These are phyloP conservation scores for Cystobasidiaceae sp. DNA, from an alignment of 1,284 basidiomycete species.

Conservation along the genomic window DNA sequence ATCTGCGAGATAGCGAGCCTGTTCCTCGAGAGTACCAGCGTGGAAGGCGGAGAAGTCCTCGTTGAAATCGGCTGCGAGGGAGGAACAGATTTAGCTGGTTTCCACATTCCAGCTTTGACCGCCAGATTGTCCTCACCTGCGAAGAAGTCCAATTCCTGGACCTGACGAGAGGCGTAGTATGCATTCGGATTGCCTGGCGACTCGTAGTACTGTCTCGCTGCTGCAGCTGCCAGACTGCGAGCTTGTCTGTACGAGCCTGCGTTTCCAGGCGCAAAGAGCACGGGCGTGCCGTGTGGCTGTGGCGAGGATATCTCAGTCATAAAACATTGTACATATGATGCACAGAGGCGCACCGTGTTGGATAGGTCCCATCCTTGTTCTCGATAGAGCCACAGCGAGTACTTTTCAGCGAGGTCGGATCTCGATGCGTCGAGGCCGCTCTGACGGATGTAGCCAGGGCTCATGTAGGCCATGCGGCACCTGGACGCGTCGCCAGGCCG, in stretches of 20 bases:
- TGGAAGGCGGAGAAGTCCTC: slow-evolving; percentile 96
- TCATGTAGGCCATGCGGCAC: slow-evolving; percentile 98
- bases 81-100: not conserved
- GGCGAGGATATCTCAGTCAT: not conserved
- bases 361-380: slow-evolving; percentile 74
- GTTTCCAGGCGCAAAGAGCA: slow-evolving; percentile 94
- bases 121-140: slow-evolving; percentile 47
- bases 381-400: slow-evolving; percentile 82
- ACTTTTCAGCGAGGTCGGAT: slow-evolving; percentile 59
- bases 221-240: slow-evolving; percentile 88
- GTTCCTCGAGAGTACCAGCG: slow-evolving; percentile 75
- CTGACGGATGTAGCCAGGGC: slow-evolving; percentile 72
- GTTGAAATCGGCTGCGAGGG: slow-evolving; percentile 72
- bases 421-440: slow-evolving; percentile 49
- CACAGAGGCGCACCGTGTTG: not conserved
- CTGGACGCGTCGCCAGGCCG: not conserved
- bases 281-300: slow-evolving; percentile 62
- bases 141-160: slow-evolving; percentile 66
- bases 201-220: slow-evolving; percentile 69
- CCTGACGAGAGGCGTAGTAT: slow-evolving; percentile 45
- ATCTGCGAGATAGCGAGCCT: slow-evolving; percentile 69
- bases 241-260: slow-evolving; percentile 93
- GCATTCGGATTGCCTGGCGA: slow-evolving; percentile 48
- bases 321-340: not conserved
- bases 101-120: not conserved